Percentiles rank a stretch among this genome's conserved stretches.
phyloP scores from a whole-genome alignment of 2,329 filamentous ascomycete genomes.

The Daldinia sp. region DNA sequence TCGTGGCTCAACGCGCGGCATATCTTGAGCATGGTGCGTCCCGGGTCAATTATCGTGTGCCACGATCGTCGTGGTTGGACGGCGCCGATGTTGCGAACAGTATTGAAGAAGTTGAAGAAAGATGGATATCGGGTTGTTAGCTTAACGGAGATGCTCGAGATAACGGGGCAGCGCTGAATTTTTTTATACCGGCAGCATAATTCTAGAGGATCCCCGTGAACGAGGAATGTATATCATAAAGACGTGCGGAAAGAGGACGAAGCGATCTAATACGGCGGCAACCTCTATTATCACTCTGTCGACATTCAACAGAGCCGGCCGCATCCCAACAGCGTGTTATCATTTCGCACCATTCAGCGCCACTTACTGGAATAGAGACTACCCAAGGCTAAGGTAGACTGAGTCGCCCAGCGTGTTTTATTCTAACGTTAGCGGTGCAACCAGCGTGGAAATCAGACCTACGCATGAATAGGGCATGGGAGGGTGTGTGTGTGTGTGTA shows the following conservation, averaged over 20 bases:
- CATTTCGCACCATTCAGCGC: not conserved
- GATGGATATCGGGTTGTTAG: conserved; percentile 77
- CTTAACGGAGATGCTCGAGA: conserved; percentile 70
- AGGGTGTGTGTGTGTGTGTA: too few relatives aligned
- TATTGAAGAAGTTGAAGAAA: conserved; percentile 74
- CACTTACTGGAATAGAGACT: not conserved
- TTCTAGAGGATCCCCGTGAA: not conserved
- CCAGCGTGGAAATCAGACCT: conserved; percentile 9
- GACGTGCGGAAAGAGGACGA: not conserved
- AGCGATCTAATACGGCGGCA: not conserved
- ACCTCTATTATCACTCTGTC: not conserved
- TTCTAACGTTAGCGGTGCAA: not conserved
- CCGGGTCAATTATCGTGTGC: conserved; percentile 83
- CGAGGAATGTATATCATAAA: not conserved
- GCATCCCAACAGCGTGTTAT: not conserved
- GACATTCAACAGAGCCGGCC: not conserved
- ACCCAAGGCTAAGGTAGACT: not conserved
- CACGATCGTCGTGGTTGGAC: conserved; percentile 89
- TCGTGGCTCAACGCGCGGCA: conserved; percentile 77
- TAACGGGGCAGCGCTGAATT: conserved; percentile 33
- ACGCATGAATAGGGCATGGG: too few relatives aligned
- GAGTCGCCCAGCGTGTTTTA: not conserved
- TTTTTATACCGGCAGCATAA: not conserved
- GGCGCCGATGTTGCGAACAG: conserved; percentile 75
- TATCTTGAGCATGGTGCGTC: conserved; percentile 79